Evolutionary conservation across 768 basidiomycete genomes (phyloP).

Genomic region (Tylopilus subfusipes): DNA sequence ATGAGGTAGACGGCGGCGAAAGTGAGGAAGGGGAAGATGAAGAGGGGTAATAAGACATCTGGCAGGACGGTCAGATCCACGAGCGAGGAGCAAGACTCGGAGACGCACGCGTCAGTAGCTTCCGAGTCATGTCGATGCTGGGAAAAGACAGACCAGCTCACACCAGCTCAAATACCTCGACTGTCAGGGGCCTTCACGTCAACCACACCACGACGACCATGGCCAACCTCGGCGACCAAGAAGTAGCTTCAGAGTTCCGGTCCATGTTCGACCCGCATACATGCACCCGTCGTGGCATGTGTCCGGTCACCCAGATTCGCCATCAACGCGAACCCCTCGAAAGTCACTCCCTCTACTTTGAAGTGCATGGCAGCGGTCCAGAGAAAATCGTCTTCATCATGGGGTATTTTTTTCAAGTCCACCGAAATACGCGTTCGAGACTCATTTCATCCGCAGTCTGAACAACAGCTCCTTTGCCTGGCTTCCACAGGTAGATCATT

Average conservation of each 20-base stretch:
- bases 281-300: conserved; percentile 68
- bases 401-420: conserved; percentile 44
- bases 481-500: conserved; percentile 62
- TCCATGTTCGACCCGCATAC: conserved; percentile 60
- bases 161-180: no score
- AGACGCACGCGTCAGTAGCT: background rate
- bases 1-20: conserved; percentile 10
- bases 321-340: conserved; percentile 48
- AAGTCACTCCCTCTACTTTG: conserved; percentile 75
- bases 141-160: background rate
- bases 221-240: conserved; percentile 9
- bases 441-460: conserved; percentile 37
- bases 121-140: conserved; percentile 3
- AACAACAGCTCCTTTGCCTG: conserved; percentile 64
- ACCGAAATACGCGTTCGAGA: background rate
- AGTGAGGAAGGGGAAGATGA: conserved; percentile 19
- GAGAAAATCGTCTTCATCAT: conserved; percentile 73
- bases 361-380: conserved; percentile 67
- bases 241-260: conserved; percentile 21
- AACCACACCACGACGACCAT: background rate
- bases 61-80: background rate
- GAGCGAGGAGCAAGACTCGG: background rate
- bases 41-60: conserved; percentile 19
- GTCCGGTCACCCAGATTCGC: conserved; percentile 58
- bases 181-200: background rate